Evolutionary conservation across 2,329 filamentous ascomycete species (phyloP).

Genomic region (Hypoxylon sp.): DNA sequence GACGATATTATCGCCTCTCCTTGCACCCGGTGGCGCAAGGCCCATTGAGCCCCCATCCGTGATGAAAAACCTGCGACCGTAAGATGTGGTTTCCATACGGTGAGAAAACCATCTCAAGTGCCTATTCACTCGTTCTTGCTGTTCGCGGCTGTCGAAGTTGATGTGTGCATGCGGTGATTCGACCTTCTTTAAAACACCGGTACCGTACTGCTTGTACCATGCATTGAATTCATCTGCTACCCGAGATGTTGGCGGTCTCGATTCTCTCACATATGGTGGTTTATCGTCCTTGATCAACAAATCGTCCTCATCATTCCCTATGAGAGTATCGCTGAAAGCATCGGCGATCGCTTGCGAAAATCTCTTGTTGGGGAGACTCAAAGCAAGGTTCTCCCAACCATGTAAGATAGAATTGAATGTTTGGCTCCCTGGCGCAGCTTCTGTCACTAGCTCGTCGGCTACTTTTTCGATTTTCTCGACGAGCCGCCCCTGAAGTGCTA

Average conservation of each 20-base stretch:
- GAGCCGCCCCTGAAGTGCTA: slow-evolving; percentile 18
- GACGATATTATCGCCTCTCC: slow-evolving; percentile 27
- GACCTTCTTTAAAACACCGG: slow-evolving; percentile 13
- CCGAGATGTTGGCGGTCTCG: slow-evolving; percentile 12
- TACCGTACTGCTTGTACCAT: slow-evolving; percentile 30
- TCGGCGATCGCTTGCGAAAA: slow-evolving; percentile 26
- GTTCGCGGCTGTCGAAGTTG: neutral
- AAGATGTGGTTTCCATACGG: slow-evolving; percentile 30
- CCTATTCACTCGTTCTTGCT: neutral
- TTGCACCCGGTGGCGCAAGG: slow-evolving; percentile 27
- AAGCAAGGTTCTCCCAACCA: slow-evolving; percentile 30
- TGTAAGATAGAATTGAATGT: slow-evolving; percentile 14
- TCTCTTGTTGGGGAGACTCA: slow-evolving; percentile 19
- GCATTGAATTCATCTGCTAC: slow-evolving; percentile 13
- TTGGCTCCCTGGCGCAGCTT: slow-evolving; percentile 10
- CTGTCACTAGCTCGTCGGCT: slow-evolving; percentile 24
- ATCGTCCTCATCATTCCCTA: slow-evolving; percentile 29
- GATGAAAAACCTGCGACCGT: slow-evolving; percentile 34
- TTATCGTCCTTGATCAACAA: slow-evolving; percentile 28
- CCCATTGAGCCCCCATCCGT: slow-evolving; percentile 39
- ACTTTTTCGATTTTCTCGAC: slow-evolving; percentile 27
- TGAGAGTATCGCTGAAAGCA: slow-evolving; percentile 36
- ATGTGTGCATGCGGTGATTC: neutral
- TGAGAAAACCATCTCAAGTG: slow-evolving; percentile 19
- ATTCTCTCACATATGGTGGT: slow-evolving; percentile 19